Evolutionary conservation across 352 stramenopile species (phyloP), one percentile per base, ranked within the genome.

Genomic region (Phytopythium boreale): DNA sequence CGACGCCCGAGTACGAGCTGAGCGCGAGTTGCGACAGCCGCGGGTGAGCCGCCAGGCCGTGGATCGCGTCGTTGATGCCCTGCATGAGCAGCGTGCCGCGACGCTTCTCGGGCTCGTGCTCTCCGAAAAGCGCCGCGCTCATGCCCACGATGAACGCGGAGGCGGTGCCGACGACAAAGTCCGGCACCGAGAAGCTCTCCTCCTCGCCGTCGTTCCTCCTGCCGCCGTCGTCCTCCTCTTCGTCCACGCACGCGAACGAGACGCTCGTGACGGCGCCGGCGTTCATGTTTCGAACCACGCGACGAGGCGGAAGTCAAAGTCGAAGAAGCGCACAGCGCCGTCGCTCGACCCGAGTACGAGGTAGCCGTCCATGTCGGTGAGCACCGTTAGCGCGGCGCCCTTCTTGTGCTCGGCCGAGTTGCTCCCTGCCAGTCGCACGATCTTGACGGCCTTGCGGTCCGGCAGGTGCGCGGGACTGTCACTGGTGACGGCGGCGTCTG

Each of bases 231-330:
- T 64, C n/a, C 36, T 71, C 60, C 29, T 67, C 47, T 17, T 20
- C 67, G 29, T 70, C 62, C 46, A 67, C 36, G 57, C 68, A 29
- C 55, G 82, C 74, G 64, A 98, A 98, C 17, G 91, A 98, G 19
- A 98, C 75, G 36, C 86, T 95, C 8, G 74, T 92, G 52, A 98
- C 78, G 0, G 88, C 71, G 0, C 93, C 93, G 34, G 92, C 92
- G 57, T 95, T 92, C 37, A 98, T 81, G 61, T 98, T 69, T 98
- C 93, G 60, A 96, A 98, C 92, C 93, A 98, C 17, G 93, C 89
- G 27, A 97, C 80, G 20, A 98, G 80, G 29, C 93, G 87, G 50
- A 98, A 96, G 55, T 95, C 88, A 70, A 96, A 95, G 75, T 98
- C 93, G 66, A 97, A 98, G 69, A 98, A 97, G 9, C 93, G 85